phyloP scores from a whole-genome alignment of 495 filamentous ascomycete genomes.

The Lasiosphaeriaceae sp. region DNA sequence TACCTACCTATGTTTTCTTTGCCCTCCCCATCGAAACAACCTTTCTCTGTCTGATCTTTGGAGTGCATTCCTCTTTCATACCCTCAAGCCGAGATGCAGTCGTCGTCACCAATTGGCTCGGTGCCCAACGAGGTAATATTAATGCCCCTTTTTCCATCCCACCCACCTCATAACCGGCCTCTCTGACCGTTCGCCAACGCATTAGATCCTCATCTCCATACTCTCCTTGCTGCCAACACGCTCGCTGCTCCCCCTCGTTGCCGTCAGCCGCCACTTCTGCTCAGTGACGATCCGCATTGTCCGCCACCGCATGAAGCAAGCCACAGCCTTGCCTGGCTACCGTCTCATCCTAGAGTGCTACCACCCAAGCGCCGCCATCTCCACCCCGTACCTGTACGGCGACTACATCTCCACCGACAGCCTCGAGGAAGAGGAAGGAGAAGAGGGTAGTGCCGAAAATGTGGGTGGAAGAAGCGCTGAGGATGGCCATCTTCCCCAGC shows the following conservation, averaged over 20 bases:
- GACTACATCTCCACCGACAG: constrained; percentile 57
- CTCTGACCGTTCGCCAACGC: background rate
- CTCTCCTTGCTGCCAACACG: constrained; percentile 57
- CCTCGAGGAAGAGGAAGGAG: constrained; percentile 41
- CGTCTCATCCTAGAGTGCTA: constrained; percentile 73
- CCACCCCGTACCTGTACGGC: constrained; percentile 65
- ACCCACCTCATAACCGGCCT: background rate
- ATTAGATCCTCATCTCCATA: constrained; percentile 66
- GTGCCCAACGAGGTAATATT: constrained; percentile 42
- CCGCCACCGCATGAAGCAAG: constrained; percentile 57
- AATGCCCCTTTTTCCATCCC: background rate
- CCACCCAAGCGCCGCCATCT: constrained; percentile 65
- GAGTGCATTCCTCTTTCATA: background rate
- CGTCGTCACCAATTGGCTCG: constrained; percentile 29
- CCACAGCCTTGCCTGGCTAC: constrained; percentile 54
- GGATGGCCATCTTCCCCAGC: background rate
- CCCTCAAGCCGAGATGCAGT: constrained; percentile 18
- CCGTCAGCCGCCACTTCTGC: constrained; percentile 64
- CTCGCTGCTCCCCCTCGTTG: constrained; percentile 55
- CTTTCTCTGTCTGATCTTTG: background rate
- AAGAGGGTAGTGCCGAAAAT: constrained; percentile 28
- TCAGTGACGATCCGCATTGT: constrained; percentile 64
- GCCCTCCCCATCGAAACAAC: background rate
- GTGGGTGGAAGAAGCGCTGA: constrained; percentile 10
- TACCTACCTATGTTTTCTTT: background rate